Base-by-base conservation (phyloP, 345 rosid genomes). In the Luvunga scandens region DNA sequence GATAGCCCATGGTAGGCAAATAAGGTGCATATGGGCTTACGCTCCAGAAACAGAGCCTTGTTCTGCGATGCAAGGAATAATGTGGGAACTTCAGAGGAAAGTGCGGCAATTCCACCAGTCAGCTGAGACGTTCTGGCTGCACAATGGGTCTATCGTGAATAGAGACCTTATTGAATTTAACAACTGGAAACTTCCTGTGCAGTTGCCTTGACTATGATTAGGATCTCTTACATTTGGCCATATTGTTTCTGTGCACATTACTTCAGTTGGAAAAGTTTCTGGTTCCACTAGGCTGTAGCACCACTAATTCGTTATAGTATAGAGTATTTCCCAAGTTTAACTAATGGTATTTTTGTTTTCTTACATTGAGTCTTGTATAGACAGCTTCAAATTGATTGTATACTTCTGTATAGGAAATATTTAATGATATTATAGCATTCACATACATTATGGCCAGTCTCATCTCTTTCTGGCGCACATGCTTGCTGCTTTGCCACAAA, bases 81-180 rank as follows among this genome's bases (percentile, higher is more conserved):
- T 96, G 77, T 94, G 97, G 99, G 98, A 96, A 81, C 95, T 96
- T 77, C 99, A 94, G 79, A 90, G 95, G 75, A 96, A 92, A 88
- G 94, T 89, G 73, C 89, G 98, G 90, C 87, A 85, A 56, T 96
- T 96, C 79, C 97, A 96, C 74, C 99, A 88, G 66, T 96, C 98
- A 8, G 79, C 92, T 0, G 98, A 91, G 83, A 96, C 99, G 69
- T 96, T 94, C 86, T 96, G 99, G 99, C 87, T 96, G 84, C 99
- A 92, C 82, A 90, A 96, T 82, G 83, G 86, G 38, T 83, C 97
- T 56, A 57, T 88, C 66, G 93, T 94, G 66, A 91, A 91, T 69
- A 85, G 93, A 75, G 84, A 90, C 77, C 84, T 94, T 73, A 84
- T 87, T 19, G 90, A 88, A 83, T 96, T 94, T 84, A 83, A 90